phyloP scores from a whole-genome alignment of 2,329 filamentous ascomycete species.

The Nothophaeocryptopus gaeumannii region DNA sequence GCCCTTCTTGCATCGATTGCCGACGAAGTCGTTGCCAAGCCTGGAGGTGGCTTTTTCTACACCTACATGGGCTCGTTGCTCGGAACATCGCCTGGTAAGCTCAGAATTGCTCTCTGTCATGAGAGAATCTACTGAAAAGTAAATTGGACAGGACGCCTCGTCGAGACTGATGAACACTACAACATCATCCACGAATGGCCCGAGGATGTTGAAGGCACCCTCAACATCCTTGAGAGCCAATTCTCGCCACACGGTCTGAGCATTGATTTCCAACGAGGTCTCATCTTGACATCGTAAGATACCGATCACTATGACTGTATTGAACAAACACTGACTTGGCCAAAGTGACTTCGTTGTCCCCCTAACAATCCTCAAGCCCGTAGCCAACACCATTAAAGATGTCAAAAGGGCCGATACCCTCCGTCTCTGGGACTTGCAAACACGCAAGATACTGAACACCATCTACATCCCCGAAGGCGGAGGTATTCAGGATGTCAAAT shows the following conservation, averaged over 20 bases:
- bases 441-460: constrained; percentile 57
- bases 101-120: too few relatives aligned
- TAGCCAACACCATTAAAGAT: too few relatives aligned
- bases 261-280: constrained; percentile 56
- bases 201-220: constrained; percentile 52
- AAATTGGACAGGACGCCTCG: constrained; percentile 57
- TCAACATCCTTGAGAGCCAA: constrained; percentile 59
- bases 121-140: too few relatives aligned
- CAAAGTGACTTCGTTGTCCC: constrained; percentile 63
- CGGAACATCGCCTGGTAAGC: constrained; percentile 58
- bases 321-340: too few relatives aligned
- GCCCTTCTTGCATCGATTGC: constrained; percentile 59
- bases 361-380: constrained; percentile 60
- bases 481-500: constrained; percentile 64
- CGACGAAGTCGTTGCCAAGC: constrained; percentile 63
- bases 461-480: constrained; percentile 59
- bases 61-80: constrained; percentile 62
- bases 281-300: constrained; percentile 62
- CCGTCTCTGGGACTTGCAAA: constrained; percentile 57
- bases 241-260: constrained; percentile 61
- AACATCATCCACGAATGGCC: constrained; percentile 64
- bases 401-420: constrained; percentile 57
- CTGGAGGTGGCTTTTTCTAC: constrained; percentile 61
- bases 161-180: constrained; percentile 59
- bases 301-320: too few relatives aligned